Evolutionary conservation across 1,139 yeast species (phyloP).

Genomic region (Debaryomyces robertsiae): DNA sequence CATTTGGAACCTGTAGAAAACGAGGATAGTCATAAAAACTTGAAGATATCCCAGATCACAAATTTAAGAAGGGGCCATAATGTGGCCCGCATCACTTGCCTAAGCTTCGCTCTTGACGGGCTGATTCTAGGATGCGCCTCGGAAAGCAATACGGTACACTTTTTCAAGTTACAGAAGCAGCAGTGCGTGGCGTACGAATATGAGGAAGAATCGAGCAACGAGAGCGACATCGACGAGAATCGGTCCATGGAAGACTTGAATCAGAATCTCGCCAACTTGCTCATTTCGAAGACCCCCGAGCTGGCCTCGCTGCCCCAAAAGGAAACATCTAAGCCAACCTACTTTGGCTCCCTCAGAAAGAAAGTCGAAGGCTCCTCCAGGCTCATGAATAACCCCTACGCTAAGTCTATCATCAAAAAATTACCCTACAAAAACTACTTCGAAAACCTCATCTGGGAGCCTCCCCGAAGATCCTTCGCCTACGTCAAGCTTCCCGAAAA

Average conservation of each 20-base stretch:
- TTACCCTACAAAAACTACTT: constrained; percentile 47
- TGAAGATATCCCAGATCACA: constrained; percentile 34
- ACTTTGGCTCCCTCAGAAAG: constrained; percentile 21
- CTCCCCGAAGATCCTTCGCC: constrained; percentile 49
- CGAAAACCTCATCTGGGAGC: constrained; percentile 48
- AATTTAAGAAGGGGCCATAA: constrained; percentile 75
- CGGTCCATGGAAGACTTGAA: constrained; percentile 42
- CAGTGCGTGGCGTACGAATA: constrained; percentile 7
- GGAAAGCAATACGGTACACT: constrained; percentile 68
- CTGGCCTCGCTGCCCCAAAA: constrained; percentile 15
- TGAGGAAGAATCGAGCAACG: constrained; percentile 15
- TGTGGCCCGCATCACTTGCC: constrained; percentile 54
- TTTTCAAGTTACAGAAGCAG: constrained; percentile 46
- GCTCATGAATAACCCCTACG: constrained; percentile 38
- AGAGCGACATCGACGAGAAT: constrained; percentile 17
- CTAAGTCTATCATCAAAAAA: constrained; percentile 41
- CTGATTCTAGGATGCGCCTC: constrained; percentile 65
- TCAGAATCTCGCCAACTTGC: constrained; percentile 46
- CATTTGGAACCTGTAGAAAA: constrained; percentile 19
- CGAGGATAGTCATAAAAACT: constrained; percentile 13
- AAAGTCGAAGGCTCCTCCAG: constrained; percentile 20
- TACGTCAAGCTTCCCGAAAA: constrained; percentile 42
- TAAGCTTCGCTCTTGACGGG: constrained; percentile 55
- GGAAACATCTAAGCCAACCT: constrained; percentile 20
- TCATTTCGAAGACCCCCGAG: constrained; percentile 32